A percentile compares a stretch with the other conserved stretches of the same genome.
Conservation (phyloP, 2,329 filamentous ascomycete genomes). For the Hymenoscyphus infarciens region DNA sequence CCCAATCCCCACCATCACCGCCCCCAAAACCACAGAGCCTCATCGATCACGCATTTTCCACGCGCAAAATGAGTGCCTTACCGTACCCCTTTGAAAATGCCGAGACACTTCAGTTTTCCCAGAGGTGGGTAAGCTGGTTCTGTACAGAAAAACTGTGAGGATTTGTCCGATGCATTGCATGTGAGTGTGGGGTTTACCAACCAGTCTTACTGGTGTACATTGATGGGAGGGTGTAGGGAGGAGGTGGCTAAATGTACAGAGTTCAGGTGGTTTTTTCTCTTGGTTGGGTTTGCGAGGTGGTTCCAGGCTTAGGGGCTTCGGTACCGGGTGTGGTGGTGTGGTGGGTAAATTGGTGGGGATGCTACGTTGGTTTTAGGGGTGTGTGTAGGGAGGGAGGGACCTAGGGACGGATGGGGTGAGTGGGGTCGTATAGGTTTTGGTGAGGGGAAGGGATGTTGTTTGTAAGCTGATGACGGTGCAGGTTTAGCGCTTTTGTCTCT, state of each 20-base stretch:
- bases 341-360: neutral
- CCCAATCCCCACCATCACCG: neutral
- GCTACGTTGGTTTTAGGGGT: neutral
- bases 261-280: neutral
- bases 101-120: neutral
- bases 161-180: neutral
- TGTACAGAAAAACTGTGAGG: neutral
- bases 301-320: neutral
- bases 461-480: neutral
- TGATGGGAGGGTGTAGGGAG: neutral
- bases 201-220: neutral
- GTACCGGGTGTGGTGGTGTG: too few relatives aligned
- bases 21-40: neutral
- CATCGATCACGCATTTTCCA: neutral
- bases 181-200: neutral
- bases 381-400: neutral
- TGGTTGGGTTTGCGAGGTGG: neutral
- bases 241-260: neutral
- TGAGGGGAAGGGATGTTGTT: neutral
- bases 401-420: too few relatives aligned
- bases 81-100: neutral
- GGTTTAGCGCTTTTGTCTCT: neutral
- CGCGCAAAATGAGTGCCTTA: neutral
- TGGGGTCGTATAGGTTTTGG: too few relatives aligned
- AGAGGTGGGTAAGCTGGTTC: neutral